These are phyloP conservation scores for Sclerotiophoma versabilis DNA, from an alignment of 2,329 filamentous ascomycete genomes.

Conservation along the genomic window DNA sequence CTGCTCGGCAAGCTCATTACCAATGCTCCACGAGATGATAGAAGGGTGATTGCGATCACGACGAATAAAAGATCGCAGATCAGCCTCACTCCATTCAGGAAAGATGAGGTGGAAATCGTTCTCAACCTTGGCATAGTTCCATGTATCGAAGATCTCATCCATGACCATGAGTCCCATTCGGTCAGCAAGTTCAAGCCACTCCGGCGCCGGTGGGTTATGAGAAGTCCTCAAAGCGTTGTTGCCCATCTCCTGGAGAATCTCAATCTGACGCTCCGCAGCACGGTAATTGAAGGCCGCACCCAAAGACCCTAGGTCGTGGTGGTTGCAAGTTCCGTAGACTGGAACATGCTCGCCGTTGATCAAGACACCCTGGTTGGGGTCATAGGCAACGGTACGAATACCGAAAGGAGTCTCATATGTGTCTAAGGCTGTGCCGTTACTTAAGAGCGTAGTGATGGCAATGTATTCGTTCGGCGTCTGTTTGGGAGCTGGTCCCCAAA, in stretches of 20 bases:
- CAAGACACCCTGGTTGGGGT: constrained; percentile 52
- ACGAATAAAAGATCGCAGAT: constrained; percentile 59
- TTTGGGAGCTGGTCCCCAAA: constrained; percentile 59
- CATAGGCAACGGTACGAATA: constrained; percentile 55
- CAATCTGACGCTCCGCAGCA: constrained; percentile 58
- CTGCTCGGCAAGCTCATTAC: constrained; percentile 63
- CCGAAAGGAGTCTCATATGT: constrained; percentile 60
- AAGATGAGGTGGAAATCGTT: constrained; percentile 63
- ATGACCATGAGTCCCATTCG: constrained; percentile 59
- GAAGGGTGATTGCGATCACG: constrained; percentile 64
- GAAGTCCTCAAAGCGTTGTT: constrained; percentile 60
- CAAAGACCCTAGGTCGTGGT: constrained; percentile 60
- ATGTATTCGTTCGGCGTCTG: constrained; percentile 59
- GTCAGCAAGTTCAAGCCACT: constrained; percentile 60
- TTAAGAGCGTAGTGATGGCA: constrained; percentile 51
- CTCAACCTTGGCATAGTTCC: constrained; percentile 53
- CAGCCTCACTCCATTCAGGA: constrained; percentile 60
- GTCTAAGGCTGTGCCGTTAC: constrained; percentile 43
- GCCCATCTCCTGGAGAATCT: constrained; percentile 60
- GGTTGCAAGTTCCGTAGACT: constrained; percentile 59
- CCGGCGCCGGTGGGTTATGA: constrained; percentile 62
- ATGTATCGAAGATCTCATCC: constrained; percentile 63
- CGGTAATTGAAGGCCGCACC: constrained; percentile 60
- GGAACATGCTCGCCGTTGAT: constrained; percentile 57
- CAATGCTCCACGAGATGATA: constrained; percentile 60